Base-by-base conservation (phyloP, 1,139 yeast species). In the Candida neerlandica region DNA sequence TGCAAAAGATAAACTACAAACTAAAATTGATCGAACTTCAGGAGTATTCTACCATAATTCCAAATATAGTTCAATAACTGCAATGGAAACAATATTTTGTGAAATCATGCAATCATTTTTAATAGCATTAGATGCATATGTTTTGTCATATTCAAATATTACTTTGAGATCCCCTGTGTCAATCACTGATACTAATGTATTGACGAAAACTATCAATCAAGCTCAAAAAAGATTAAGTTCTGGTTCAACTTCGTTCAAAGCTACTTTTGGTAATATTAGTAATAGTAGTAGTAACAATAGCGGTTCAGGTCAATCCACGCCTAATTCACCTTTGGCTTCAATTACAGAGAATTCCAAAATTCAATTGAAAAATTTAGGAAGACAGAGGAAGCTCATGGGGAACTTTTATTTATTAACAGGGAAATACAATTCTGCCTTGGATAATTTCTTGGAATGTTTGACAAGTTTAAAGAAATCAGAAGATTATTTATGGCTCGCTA, bases 401-500 rank as follows among this genome's bases (percentile, higher is more conserved):
- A 86, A 86, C 55, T 81, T 92, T 58, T 85, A 81, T 60, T 70
- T 94, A 11, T 67, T 94, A 43, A 86, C 97, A 0, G 99, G 99
- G 0, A 81, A 88, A 51, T 77, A 86, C 47, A 65, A 75, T 12
- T 89, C 85, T 51, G 96, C 98, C 0, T 63, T 91, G 48, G 73
- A 77, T 30, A 81, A 84, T 51, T 87, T 91, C 56, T 78, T 85
- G 11, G 97, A 91, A 39, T 85, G 97, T 0, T 77, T 88, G 1
- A 61, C 73, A 1, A 71, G 78, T 34, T 68, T 91, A 48, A 82
- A 82, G 52, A 75, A 81, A 32, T 75, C 85, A 1, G 85, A 84
- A 46, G 99, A 94, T 64, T 80, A 81, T 59, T 70, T 94, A 18
- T 94, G 99, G 99, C 75, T 89, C 26, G 98, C 86, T 0, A 86